A percentile compares a stretch with the other conserved stretches of the same genome.
Conservation (phyloP, 116 monocot species). For the Trichopus zeylanicus region DNA sequence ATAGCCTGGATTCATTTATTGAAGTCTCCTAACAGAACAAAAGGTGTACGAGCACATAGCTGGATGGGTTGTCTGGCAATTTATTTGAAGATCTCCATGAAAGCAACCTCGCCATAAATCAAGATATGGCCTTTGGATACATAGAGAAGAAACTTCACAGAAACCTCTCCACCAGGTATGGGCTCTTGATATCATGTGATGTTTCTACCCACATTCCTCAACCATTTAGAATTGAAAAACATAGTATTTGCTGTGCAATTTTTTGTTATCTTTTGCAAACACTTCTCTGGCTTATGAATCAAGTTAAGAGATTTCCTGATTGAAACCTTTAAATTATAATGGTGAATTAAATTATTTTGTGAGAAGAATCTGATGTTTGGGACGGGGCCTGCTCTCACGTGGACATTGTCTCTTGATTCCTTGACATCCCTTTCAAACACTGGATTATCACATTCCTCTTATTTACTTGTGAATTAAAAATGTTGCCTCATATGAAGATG, state of each 20-base stretch:
- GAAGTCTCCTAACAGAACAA: neutral
- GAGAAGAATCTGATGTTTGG: neutral
- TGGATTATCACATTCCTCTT: neutral
- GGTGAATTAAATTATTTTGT: too few species aligned
- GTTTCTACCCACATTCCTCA: neutral
- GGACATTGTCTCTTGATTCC: constrained; percentile 1
- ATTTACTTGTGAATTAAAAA: neutral
- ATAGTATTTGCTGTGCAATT: neutral
- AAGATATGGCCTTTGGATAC: neutral
- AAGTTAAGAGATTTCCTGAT: neutral
- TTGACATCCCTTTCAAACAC: neutral
- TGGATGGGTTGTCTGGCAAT: neutral
- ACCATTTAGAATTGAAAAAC: neutral
- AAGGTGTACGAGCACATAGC: neutral
- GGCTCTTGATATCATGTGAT: neutral
- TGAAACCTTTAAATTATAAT: neutral
- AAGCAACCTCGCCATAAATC: neutral
- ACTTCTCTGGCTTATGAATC: neutral
- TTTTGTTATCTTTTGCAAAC: neutral
- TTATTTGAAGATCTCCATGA: constrained; percentile 2
- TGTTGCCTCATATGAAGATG: neutral
- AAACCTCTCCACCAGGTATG: neutral
- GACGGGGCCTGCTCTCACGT: neutral
- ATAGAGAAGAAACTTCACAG: neutral
- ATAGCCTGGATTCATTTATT: constrained; percentile 1